phyloP scores from a whole-genome alignment of 805 yeast species.

The Saturnispora serradocipensis region DNA sequence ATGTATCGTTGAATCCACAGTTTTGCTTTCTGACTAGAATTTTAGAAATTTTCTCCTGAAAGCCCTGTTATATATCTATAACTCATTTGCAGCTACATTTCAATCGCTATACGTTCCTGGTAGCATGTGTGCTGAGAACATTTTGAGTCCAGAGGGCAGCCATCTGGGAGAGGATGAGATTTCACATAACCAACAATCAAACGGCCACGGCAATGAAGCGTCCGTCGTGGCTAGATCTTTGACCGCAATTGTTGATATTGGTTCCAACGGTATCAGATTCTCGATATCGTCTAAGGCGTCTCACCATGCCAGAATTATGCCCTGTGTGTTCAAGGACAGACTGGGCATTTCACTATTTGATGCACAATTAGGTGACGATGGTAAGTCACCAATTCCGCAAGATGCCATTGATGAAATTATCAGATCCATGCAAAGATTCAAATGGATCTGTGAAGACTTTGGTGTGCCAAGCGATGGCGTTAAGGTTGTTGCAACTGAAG shows the following conservation, averaged over 20 bases:
- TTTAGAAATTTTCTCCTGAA: background rate
- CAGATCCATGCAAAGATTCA: constrained; percentile 57
- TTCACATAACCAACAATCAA: background rate
- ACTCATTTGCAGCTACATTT: background rate
- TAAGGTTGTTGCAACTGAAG: constrained; percentile 65
- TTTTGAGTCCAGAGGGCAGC: constrained; percentile 23
- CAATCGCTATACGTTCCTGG: background rate
- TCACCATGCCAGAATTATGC: constrained; percentile 66
- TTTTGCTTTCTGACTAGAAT: background rate
- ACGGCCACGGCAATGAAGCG: constrained; percentile 34
- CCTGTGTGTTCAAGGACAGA: constrained; percentile 68
- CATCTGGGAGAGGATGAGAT: constrained; percentile 11
- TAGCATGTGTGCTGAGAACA: constrained; percentile 20
- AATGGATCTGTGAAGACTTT: constrained; percentile 62
- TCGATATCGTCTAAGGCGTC: constrained; percentile 62
- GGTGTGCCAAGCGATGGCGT: constrained; percentile 57
- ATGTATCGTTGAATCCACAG: background rate
- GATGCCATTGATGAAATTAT: constrained; percentile 51
- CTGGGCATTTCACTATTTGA: constrained; percentile 63
- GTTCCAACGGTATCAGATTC: constrained; percentile 67
- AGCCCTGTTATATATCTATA: background rate
- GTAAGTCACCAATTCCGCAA: constrained; percentile 45
- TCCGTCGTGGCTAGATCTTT: constrained; percentile 49
- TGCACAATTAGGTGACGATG: constrained; percentile 37
- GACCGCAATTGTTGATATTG: constrained; percentile 66